These are phyloP conservation scores for Pezicula carpinea DNA, from an alignment of 2,329 filamentous ascomycete species.

Conservation along the genomic window DNA sequence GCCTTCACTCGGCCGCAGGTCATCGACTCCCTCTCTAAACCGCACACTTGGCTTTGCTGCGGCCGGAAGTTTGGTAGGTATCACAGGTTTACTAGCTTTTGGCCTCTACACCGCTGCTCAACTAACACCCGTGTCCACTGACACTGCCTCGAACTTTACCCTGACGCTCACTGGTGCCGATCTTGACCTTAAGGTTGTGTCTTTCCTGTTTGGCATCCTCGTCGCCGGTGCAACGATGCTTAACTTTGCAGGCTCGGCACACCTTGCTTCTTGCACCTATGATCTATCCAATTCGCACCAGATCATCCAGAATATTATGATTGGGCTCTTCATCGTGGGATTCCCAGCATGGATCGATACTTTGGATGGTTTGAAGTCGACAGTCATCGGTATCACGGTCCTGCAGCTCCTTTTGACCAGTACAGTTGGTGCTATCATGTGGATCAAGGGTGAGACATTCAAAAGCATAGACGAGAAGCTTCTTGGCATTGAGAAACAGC, in stretches of 20 bases:
- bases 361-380: slow-evolving; percentile 12
- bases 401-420: slow-evolving; percentile 13
- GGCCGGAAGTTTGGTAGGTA: slow-evolving; percentile 10
- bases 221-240: slow-evolving; percentile 8
- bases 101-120: slow-evolving; percentile 13
- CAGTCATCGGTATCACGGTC: slow-evolving; percentile 14
- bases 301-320: slow-evolving; percentile 11
- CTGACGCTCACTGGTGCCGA: slow-evolving; percentile 7
- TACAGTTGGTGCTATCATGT: slow-evolving; percentile 12
- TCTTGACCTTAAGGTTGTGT: slow-evolving; percentile 13
- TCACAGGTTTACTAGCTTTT: slow-evolving; percentile 13
- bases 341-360: slow-evolving; percentile 16
- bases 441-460: slow-evolving; percentile 10
- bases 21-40: slow-evolving; percentile 1
- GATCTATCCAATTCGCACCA: slow-evolving; percentile 2
- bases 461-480: slow-evolving; percentile 11
- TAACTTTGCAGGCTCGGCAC: not conserved
- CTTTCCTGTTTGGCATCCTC: slow-evolving; percentile 14
- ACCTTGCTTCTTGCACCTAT: slow-evolving; percentile 6
- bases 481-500: slow-evolving; percentile 3
- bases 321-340: slow-evolving; percentile 18
- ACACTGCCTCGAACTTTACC: slow-evolving; percentile 5
- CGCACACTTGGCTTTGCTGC: slow-evolving; percentile 3
- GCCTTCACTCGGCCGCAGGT: slow-evolving; percentile 6
- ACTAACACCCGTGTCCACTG: not conserved